Base-by-base conservation (phyloP, 768 basidiomycete genomes). In the Suillus cothurnatus region DNA sequence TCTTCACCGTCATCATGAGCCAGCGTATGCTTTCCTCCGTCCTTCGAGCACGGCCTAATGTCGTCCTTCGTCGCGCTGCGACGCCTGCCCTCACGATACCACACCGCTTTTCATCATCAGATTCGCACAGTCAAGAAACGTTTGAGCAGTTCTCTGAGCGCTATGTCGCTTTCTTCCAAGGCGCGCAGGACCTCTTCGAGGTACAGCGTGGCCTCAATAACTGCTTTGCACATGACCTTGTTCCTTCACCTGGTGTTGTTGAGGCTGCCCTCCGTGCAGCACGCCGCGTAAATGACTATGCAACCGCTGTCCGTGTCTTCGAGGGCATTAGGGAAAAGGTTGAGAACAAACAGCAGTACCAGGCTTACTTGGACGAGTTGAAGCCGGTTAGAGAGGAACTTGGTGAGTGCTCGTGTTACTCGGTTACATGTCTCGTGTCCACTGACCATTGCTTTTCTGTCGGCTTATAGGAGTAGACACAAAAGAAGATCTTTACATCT, bases 161-260 rank as follows among this genome's bases (percentile, higher is more conserved):
- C 75, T 98, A 98, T 81, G 90, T 95, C 74, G 83, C 84, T 69
- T 99, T 99, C 81, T 99, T 99, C 86, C 81, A 92, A 74, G 85
- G 87, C 63, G 95, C 94, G 58, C 89, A 95, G 74, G 97, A 99
- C 81, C 86, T 98, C 64, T 99, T 99, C 76, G 97, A 99, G 84
- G 92, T 99, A 69, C 97, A 99, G 81, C 93, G 97, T 60, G 97
- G 97, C 45, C 84, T 99, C 73, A 99, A 99, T 85, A 99, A 99
- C 86, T 98, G 96, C 83, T 99, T 99, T 77, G 94, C 97, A 3
- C 97, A 99, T 78, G 97, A 99, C 79, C 87, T 97, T 68, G 95
- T 97, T 17, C 95, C 95, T 6, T 86, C 93, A 2, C 86, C 93
- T 32, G 76, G 82, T 62, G 93, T 97, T 71, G 81, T 96, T 62